Evolutionary conservation across 306 rosid genomes (phyloP).

Genomic region (Vicia faba): DNA sequence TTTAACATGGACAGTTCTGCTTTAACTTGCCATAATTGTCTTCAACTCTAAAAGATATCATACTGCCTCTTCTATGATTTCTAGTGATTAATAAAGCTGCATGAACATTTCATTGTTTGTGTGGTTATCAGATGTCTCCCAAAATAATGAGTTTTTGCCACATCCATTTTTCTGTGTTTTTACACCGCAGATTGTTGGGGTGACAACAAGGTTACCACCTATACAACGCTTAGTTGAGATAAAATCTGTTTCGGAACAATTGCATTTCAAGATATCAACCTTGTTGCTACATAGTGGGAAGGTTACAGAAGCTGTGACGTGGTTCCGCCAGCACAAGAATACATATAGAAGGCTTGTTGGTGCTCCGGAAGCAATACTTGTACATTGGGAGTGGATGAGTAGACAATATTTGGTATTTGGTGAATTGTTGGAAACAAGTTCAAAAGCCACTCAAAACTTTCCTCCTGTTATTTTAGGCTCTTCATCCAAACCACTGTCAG

Average conservation of each 20-base stretch:
- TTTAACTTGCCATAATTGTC: constrained; percentile 5
- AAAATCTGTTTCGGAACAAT: constrained; percentile 76
- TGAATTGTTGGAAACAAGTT: constrained; percentile 86
- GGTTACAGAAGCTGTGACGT: constrained; percentile 73
- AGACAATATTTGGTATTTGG: constrained; percentile 93
- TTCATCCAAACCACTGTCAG: constrained; percentile 66
- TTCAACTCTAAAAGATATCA: constrained; percentile 7
- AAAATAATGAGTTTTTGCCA: constrained; percentile 12
- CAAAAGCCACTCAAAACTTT: constrained; percentile 52
- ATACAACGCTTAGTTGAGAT: constrained; percentile 88
- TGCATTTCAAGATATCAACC: constrained; percentile 86
- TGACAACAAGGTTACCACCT: constrained; percentile 71
- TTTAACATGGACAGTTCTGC: not conserved
- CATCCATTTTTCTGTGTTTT: constrained; percentile 34
- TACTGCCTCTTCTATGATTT: constrained; percentile 27
- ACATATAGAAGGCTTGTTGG: constrained; percentile 74
- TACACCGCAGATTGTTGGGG: constrained; percentile 70
- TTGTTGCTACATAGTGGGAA: constrained; percentile 92
- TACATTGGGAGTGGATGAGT: constrained; percentile 99
- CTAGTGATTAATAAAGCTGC: constrained; percentile 27
- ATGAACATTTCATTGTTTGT: constrained; percentile 13
- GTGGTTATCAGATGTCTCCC: constrained; percentile 24
- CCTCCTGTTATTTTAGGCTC: constrained; percentile 51
- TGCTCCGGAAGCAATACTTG: constrained; percentile 74
- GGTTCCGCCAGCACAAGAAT: constrained; percentile 85